These are phyloP conservation scores for Dipteronia dyeriana DNA, from an alignment of 345 rosid species.

Conservation along the genomic window DNA sequence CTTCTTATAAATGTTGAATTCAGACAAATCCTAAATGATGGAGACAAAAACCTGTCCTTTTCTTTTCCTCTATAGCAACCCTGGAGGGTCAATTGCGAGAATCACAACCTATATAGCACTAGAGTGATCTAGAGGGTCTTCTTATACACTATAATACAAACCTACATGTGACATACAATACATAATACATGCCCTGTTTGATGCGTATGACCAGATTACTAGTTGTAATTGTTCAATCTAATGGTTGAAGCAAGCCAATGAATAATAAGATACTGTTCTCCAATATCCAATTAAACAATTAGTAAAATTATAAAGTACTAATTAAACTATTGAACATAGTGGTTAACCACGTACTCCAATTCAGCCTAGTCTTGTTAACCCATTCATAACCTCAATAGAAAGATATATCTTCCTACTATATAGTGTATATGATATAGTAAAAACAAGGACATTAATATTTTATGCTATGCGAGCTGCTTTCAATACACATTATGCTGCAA, in stretches of 20 bases:
- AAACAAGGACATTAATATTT: neutral
- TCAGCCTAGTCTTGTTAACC: too few species aligned
- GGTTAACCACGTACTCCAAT: neutral
- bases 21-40: conserved; percentile 16
- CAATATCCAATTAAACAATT: too few species aligned
- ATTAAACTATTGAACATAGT: neutral
- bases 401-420: too few species aligned
- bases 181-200: too few species aligned
- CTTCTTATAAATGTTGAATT: conserved; percentile 14
- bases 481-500: neutral
- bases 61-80: neutral
- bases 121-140: conserved; percentile 12
- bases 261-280: too few species aligned
- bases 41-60: neutral
- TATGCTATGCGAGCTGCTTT: neutral
- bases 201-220: too few species aligned
- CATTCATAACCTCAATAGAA: neutral
- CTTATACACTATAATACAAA: conserved; percentile 6
- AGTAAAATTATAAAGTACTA: too few species aligned
- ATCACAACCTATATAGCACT: conserved; percentile 18
- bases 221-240: too few species aligned
- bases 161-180: neutral
- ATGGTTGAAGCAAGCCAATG: too few species aligned
- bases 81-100: conserved; percentile 15
- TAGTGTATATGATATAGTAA: neutral